Base-by-base conservation (phyloP, 2,329 filamentous ascomycete genomes). In the Fusarium sp. region DNA sequence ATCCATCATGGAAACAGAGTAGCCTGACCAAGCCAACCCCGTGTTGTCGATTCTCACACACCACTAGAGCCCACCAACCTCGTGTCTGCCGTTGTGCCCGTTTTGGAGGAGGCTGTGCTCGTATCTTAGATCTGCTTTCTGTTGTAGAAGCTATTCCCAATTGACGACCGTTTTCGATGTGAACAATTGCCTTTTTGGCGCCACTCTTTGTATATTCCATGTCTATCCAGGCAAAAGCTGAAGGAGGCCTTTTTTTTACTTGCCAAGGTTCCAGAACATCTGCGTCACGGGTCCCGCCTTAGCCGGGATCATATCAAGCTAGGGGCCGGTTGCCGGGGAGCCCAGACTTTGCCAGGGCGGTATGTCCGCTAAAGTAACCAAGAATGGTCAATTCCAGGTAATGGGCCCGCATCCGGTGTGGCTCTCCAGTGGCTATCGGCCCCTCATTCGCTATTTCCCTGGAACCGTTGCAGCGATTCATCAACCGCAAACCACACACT, bases 381-480 rank as follows among this genome's bases (percentile, higher is more conserved):
- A 32, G 28, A 32, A 58, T 36, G 65, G 68, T 56, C 38, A 54
- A 42, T 51, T 61, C 55, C 57, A 58, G 59, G 65, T 61, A 62
- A 56, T 70, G 62, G 69, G 60, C 56, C 69, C 65, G 60, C 69
- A 65, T 73, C 68, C 57, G 70, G 67, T 62, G 54, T 71, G 70
- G 61, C 64, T 65, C 61, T 26, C 42, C 32, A 39, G 39, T 28
- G 19, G 50, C 59, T 40, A 54, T 26, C 53, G 48, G 21, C 30
- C 42, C 58, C 48, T 57, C 67, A 70, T 70, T 73, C 62, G 65
- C 44, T 70, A 62, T 44, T 65, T 62, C 58, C 32, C 57, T 63
- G 56, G 57, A 51, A 61, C 64, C 61, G 67, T 71, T 70, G 60
- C 65, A 70, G 56, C 69, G 59, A 69, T 46, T 67, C 65, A 68